Evolutionary conservation across 2,329 filamentous ascomycete species (phyloP).

Genomic region (Stenocarpella maydis): DNA sequence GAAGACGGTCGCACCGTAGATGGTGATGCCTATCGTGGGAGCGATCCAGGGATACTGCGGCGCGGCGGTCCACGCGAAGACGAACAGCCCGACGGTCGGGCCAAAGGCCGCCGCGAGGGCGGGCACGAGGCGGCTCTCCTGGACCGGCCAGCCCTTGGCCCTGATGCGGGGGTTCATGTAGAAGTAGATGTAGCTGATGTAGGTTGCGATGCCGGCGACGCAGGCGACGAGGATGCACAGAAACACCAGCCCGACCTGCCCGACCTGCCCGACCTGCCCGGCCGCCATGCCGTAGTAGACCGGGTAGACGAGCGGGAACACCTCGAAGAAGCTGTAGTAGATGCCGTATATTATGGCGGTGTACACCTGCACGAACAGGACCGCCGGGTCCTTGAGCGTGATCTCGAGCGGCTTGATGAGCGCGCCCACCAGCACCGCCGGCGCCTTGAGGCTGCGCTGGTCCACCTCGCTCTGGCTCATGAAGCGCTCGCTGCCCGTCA

Average conservation of each 20-base stretch:
- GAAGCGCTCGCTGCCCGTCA: slow-evolving; percentile 64
- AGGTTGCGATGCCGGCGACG: slow-evolving; percentile 58
- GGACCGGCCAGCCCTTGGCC: slow-evolving; percentile 57
- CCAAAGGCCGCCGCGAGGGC: slow-evolving; percentile 61
- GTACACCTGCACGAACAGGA: slow-evolving; percentile 70
- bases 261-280: slow-evolving; percentile 62
- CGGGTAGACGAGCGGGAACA: slow-evolving; percentile 71
- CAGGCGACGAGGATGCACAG: slow-evolving; percentile 66
- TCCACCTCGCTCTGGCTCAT: slow-evolving; percentile 71
- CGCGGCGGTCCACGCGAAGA: slow-evolving; percentile 67
- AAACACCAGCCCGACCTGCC: slow-evolving; percentile 67
- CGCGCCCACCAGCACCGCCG: slow-evolving; percentile 59
- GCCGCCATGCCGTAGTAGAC: slow-evolving; percentile 66
- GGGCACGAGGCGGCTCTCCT: slow-evolving; percentile 63
- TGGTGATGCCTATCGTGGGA: slow-evolving; percentile 63
- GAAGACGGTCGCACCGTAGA: slow-evolving; percentile 62
- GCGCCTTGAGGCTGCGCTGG: slow-evolving; percentile 60
- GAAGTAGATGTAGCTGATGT: slow-evolving; percentile 60
- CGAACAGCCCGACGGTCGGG: slow-evolving; percentile 66
- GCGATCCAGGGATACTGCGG: slow-evolving; percentile 61
- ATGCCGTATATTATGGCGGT: slow-evolving; percentile 69
- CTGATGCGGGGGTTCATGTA: slow-evolving; percentile 60
- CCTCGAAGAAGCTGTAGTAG: slow-evolving; percentile 71
- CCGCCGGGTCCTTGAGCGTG: slow-evolving; percentile 67
- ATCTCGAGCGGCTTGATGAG: slow-evolving; percentile 69